Conservation (phyloP, 1,284 basidiomycete species). For the Sanghuangporus baumii region DNA sequence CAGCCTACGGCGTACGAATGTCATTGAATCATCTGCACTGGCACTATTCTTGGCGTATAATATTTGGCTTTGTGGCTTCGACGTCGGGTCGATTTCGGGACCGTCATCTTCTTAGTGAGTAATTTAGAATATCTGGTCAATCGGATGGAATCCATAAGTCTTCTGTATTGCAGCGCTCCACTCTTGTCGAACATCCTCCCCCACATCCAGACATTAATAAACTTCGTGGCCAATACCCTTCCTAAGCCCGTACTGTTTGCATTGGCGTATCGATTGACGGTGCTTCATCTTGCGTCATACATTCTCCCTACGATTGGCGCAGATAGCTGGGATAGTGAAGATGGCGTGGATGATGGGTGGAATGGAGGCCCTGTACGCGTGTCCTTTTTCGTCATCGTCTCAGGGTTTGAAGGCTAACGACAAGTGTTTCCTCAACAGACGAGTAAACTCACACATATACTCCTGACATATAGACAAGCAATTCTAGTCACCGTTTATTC, state of each 20-base stretch:
- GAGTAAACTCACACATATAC: conserved; percentile 61
- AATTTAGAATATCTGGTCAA: background rate
- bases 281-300: conserved; percentile 81
- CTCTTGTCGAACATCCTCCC: conserved; percentile 72
- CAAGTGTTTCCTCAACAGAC: conserved; percentile 41
- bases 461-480: conserved; percentile 76
- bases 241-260: conserved; percentile 83
- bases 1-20: conserved; percentile 81
- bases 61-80: conserved; percentile 77
- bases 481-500: conserved; percentile 85
- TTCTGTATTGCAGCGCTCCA: conserved; percentile 48
- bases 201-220: conserved; percentile 70
- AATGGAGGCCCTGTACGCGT: conserved; percentile 62
- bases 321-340: conserved; percentile 72
- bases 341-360: conserved; percentile 59
- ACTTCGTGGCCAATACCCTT: conserved; percentile 76
- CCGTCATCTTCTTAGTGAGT: conserved; percentile 73
- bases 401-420: background rate
- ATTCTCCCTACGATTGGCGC: conserved; percentile 80
- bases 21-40: conserved; percentile 86
- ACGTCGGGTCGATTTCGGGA: conserved; percentile 61
- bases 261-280: conserved; percentile 75
- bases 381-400: background rate
- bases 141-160: background rate
- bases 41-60: conserved; percentile 85